phyloP scores from a whole-genome alignment of 148 eudicot genomes.

The Fagopyrum tataricum region DNA sequence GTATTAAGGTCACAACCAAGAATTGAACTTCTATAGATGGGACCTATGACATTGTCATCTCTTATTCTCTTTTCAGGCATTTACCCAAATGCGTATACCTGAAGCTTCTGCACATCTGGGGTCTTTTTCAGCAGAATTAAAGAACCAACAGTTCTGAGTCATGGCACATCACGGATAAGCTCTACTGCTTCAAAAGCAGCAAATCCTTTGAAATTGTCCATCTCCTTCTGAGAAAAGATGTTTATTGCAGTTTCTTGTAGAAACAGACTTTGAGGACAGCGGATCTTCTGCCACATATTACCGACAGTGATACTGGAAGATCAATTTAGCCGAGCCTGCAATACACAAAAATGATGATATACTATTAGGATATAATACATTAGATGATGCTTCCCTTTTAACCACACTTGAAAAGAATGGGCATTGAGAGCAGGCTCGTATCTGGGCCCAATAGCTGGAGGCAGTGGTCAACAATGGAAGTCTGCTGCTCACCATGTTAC shows the following conservation, averaged over 20 bases:
- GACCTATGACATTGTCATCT: neutral
- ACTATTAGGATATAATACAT: constrained; percentile 62
- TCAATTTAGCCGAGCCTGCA: constrained; percentile 84
- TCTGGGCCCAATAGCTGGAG: constrained; percentile 84
- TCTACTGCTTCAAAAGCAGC: constrained; percentile 86
- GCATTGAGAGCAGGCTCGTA: constrained; percentile 92
- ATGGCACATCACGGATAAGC: constrained; percentile 54
- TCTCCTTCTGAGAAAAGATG: constrained; percentile 94
- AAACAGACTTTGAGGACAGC: constrained; percentile 85
- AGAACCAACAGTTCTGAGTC: constrained; percentile 37
- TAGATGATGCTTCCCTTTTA: constrained; percentile 86
- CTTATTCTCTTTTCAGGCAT: constrained; percentile 46
- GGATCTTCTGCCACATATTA: constrained; percentile 64
- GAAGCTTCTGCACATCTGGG: constrained; percentile 95
- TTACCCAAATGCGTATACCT: constrained; percentile 92
- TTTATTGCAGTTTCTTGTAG: constrained; percentile 75
- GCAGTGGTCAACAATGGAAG: constrained; percentile 80
- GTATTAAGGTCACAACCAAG: neutral
- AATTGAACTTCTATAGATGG: neutral
- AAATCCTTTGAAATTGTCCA: constrained; percentile 78
- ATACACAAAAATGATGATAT: constrained; percentile 65
- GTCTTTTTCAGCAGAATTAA: constrained; percentile 76
- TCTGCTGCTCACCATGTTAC: constrained; percentile 81
- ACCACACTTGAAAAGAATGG: constrained; percentile 72
- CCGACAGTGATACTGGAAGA: constrained; percentile 82